phyloP scores from a whole-genome alignment of 2,329 filamentous ascomycete genomes.

The Aspergillus sp. region DNA sequence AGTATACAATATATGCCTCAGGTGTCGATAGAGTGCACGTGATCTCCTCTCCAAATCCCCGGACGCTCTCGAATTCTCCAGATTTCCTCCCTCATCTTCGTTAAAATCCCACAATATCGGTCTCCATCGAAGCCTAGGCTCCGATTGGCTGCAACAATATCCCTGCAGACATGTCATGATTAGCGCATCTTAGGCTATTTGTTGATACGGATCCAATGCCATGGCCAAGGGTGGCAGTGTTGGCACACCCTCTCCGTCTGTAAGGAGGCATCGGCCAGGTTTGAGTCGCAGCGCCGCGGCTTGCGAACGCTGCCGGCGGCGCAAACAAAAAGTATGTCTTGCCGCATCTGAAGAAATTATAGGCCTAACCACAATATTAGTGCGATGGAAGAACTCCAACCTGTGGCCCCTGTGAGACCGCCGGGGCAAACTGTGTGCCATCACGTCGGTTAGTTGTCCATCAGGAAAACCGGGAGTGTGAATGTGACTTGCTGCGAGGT shows the following conservation, averaged over 20 bases:
- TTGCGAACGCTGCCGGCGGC: constrained; percentile 22
- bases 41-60: neutral
- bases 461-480: neutral
- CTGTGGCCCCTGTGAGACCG: neutral
- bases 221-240: neutral
- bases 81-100: neutral
- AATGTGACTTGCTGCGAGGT: neutral
- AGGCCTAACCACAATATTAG: neutral
- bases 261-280: constrained; percentile 15
- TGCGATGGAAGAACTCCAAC: constrained; percentile 5
- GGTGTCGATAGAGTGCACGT: too few relatives aligned
- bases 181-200: neutral
- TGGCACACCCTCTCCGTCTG: neutral
- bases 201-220: neutral
- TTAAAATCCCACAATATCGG: too few relatives aligned
- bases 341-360: neutral
- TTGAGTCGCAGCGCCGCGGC: constrained; percentile 26
- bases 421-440: constrained; percentile 1
- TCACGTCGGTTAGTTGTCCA: constrained; percentile 2
- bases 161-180: neutral
- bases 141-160: too few relatives aligned
- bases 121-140: too few relatives aligned
- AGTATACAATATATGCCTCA: too few relatives aligned
- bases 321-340: constrained; percentile 6
- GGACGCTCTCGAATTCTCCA: neutral